Evolutionary conservation across 2,329 filamentous ascomycete species (phyloP), one percentile per base, ranked within the genome.

Genomic region (Acephala macrosclerotiorum): DNA sequence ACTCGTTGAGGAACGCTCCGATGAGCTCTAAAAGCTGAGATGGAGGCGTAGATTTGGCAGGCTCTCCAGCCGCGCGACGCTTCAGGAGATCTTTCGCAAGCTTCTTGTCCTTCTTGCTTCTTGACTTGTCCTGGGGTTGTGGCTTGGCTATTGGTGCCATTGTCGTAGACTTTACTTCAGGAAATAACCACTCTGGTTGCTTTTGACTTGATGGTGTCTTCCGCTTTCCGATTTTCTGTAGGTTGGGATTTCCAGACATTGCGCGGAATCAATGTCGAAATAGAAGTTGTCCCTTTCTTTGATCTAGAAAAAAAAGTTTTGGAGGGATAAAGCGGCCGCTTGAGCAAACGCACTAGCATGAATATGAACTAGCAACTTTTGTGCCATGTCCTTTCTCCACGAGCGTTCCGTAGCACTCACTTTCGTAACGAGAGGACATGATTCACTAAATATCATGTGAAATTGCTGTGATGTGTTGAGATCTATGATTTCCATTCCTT

Each of bases 11-110:
- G 77, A 93, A 94, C 25, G 80, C 78, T 68, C 87, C 87, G 72
- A 94, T 84, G 18, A 92, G 81, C 67, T 88, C 85, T 75, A 94
- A 81, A 40, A 94, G 80, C 77, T 91, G 84, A 33, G 84, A 78
- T 4, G 90, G 84, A 29, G 87, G 83, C 56, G 80, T 76, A 33
- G 77, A 45, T 62, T 74, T 74, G 11, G 70, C 38, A 45, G 72
- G 65, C 38, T 70, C 68, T 9, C 67, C 71, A 60, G 64, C 69
- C 60, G 66, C 70, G 45, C 68, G 67, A n/a, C 71, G 68, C 51
- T 71, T 73, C 49, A 76, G 69, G 29, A 75, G 71, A 58, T 73
- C 70, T 56, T 72, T 67, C 51, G 74, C 74, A 53, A 72, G 36
- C 64, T 74, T 59, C 58, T 75, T 75, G 53, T 75, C 74, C 57